Conservation (phyloP, 2,329 filamentous ascomycete species). For the Aspergillus japonicus region DNA sequence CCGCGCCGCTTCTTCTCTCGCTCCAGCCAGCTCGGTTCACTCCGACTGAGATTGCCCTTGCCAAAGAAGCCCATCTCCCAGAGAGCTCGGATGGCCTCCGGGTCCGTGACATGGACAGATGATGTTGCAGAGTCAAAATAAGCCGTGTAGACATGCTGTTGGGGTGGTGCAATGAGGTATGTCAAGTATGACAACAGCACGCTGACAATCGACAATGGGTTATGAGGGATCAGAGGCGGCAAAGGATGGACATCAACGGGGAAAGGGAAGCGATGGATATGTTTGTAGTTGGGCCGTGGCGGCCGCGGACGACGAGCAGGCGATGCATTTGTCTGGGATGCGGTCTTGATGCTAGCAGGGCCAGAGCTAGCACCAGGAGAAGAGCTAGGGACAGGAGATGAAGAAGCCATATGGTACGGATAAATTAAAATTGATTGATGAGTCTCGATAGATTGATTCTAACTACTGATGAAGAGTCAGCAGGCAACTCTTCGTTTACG, state of each 20-base stretch:
- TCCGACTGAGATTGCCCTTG: constrained; percentile 87
- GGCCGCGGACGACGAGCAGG: constrained; percentile 30
- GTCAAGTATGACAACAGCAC: constrained; percentile 74
- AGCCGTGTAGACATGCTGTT: constrained; percentile 64
- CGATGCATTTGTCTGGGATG: constrained; percentile 17
- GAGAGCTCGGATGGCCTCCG: constrained; percentile 70
- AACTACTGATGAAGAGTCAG: constrained; percentile 26
- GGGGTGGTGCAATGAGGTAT: constrained; percentile 65
- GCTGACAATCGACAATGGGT: constrained; percentile 83
- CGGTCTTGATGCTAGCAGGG: constrained; percentile 15
- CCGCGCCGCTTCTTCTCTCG: constrained; percentile 73
- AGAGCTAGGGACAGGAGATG: constrained; percentile 16
- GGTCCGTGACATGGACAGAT: constrained; percentile 80
- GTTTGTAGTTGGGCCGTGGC: constrained; percentile 58
- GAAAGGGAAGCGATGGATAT: constrained; percentile 78
- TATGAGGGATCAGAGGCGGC: constrained; percentile 84
- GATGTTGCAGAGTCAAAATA: constrained; percentile 79
- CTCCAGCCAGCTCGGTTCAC: constrained; percentile 90
- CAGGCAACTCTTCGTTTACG: constrained; percentile 21
- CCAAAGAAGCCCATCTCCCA: constrained; percentile 99
- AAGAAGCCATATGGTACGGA: constrained; percentile 31
- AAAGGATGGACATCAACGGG: constrained; percentile 81
- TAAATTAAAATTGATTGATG: constrained; percentile 19
- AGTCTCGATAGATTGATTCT: constrained; percentile 22
- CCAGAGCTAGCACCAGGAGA: constrained; percentile 8